phyloP scores from a whole-genome alignment of 2,329 filamentous ascomycete species.

The Aspergillus jensenii region DNA sequence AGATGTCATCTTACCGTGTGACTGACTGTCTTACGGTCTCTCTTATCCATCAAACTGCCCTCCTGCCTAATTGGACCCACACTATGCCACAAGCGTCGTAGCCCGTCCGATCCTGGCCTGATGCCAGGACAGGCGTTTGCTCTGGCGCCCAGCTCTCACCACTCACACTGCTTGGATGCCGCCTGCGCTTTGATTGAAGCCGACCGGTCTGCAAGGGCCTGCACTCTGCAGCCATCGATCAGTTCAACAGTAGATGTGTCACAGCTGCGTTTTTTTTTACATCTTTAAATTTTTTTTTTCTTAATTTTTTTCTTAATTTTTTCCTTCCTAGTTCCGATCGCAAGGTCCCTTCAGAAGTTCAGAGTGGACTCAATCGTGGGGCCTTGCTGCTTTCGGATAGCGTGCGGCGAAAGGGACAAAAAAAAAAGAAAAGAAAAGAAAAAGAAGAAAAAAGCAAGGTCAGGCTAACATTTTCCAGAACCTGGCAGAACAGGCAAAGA shows the following conservation, averaged over 20 bases:
- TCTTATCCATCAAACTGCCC: background rate
- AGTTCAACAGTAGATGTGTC: conserved; percentile 11
- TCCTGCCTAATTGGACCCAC: conserved; percentile 6
- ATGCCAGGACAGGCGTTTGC: no score
- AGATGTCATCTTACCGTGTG: background rate
- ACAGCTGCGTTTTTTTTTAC: background rate
- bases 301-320: no score
- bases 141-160: conserved; percentile 7
- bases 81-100: conserved; percentile 1
- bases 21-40: background rate
- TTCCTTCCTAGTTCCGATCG: background rate
- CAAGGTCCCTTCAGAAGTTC: background rate
- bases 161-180: background rate
- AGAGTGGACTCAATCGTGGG: background rate
- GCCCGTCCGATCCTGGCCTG: conserved; percentile 8
- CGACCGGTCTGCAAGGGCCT: conserved; percentile 16
- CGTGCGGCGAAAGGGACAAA: conserved; percentile 1
- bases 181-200: background rate
- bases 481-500: conserved; percentile 16
- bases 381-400: conserved; percentile 2
- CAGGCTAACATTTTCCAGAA: conserved; percentile 6
- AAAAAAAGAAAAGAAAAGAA: conserved; percentile 1
- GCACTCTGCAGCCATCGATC: background rate
- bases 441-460: conserved; percentile 1
- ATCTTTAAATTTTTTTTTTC: no score